Evolutionary conservation across 164 flowering plant genomes (phyloP).

Genomic region (Platanus orientalis): DNA sequence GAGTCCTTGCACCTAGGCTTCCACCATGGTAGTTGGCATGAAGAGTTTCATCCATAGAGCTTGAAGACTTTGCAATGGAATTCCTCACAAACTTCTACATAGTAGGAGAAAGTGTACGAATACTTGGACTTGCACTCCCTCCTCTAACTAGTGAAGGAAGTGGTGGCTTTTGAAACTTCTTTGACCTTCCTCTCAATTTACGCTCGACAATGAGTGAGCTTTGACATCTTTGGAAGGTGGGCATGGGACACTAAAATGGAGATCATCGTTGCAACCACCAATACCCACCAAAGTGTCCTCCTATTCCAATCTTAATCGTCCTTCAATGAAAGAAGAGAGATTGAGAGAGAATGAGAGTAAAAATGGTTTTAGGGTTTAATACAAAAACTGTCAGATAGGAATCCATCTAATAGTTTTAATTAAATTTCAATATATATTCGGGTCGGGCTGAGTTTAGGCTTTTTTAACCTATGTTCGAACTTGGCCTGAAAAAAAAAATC

Average conservation of each 20-base stretch:
- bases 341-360: too few relatives aligned
- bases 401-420: too few relatives aligned
- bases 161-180: slow-evolving; percentile 85
- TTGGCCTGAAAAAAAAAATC: too few relatives aligned
- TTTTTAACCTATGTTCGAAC: too few relatives aligned
- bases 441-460: too few relatives aligned
- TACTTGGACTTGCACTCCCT: slow-evolving; percentile 89
- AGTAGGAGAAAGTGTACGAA: slow-evolving; percentile 71
- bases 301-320: slow-evolving; percentile 79
- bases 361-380: too few relatives aligned
- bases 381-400: too few relatives aligned
- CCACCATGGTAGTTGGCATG: slow-evolving; percentile 87
- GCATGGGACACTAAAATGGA: slow-evolving; percentile 64
- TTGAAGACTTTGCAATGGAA: slow-evolving; percentile 77
- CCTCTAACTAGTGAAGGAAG: slow-evolving; percentile 76
- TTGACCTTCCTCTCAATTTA: slow-evolving; percentile 75
- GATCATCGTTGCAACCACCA: slow-evolving; percentile 77
- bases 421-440: too few relatives aligned
- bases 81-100: slow-evolving; percentile 94
- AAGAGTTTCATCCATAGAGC: slow-evolving; percentile 76
- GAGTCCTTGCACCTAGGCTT: slow-evolving; percentile 60
- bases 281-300: slow-evolving; percentile 82
- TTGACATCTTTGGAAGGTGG: slow-evolving; percentile 75
- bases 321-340: too few relatives aligned
- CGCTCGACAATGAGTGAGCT: slow-evolving; percentile 88